Evolutionary conservation across 176 grass and related monocot species (phyloP), one percentile per base, ranked within the genome.

Genomic region (Ampelocalamus luodianensis): DNA sequence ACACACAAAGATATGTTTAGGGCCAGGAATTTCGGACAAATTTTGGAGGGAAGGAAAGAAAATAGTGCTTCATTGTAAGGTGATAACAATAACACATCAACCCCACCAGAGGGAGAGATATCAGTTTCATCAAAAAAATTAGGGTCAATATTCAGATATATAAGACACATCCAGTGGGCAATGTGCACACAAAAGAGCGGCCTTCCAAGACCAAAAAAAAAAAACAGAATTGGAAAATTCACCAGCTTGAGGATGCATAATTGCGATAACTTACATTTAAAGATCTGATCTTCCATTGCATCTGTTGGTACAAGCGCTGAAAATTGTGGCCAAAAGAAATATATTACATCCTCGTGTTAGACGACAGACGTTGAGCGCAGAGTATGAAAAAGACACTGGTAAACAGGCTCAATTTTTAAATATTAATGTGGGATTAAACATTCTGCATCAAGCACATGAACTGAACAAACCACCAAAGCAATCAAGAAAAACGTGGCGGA

Each of bases 261-360:
- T 37, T 90, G 15, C 8, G 38, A 65, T 76, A 72, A 77, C 96
- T 95, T 95, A 98, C 96, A 86, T 90, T 86, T 54, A 88, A 87
- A 43, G 88, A 89, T 85, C 88, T 95, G 73, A 95, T 80, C 87
- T 98, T 98, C 79, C 83, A 95, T 71, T 95, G 86, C 91, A 98
- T 92, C 66, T 95, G 89, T 58, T 94, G 93, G 81, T 91, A 95
- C 65, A 98, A 68, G 53, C 81, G 90, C 96, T 98, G 89, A 89
- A 93, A 91, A 91, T 66, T 76, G 44, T 46, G 53, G 77, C 10
- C 64, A 86, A 83, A 72, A 65, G 13, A 38, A 60, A 81, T 24
- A 68, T 48, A 37, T 89, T 59, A 40, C 10, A 84, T 64, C 32
- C 27, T 80, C 20, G 51, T 69, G 37, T 74, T 68, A 78, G 82